Evolutionary conservation across 768 basidiomycete genomes (phyloP), one percentile per base, ranked within the genome.

Genomic region (Phylloporus sp.): DNA sequence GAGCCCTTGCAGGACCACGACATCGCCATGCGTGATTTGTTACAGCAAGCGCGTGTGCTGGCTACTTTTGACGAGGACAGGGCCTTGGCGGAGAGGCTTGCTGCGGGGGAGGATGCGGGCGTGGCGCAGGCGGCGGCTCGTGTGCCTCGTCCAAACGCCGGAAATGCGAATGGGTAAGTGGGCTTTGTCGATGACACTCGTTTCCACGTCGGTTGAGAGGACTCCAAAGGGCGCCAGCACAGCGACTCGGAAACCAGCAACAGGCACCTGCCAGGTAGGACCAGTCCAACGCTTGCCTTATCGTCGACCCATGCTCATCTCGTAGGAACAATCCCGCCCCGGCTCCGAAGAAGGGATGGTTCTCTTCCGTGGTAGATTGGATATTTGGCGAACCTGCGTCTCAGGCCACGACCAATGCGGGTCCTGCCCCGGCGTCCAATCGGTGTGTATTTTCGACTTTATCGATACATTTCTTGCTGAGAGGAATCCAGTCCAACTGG

Each of bases 41-140:
- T 64, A 15, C 52, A 59, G 23, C 62, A 69, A 18, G 58, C 54
- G 9, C 53, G 42, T 29, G 46, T 38, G 6, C 23, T 64, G 34
- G 48, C 49, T 5, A 17, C 28, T 20, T 17, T 60, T 15, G 32
- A 60, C 24, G 34, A 58, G 13, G 67, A 67, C 27, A 44, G 49
- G 29, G 42, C 23, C 4, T 29, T 67, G 41, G 65, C 65, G 3
- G 49, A 44, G 23, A 35, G 23, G 5, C 42, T 64, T 6, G 57
- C 58, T 14, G 24, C 9, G 3, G 56, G 46, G 5, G 58, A 53
- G 13, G 43, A 42, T 3, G 20, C 37, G 7, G 52, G 1, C n/a
- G 48, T 13, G 14, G 6, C 18, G 13, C 38, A 22, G 27, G 2
- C 5, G 14, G 29, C 40, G 3, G 46, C 23, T 8, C 51, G n/a